phyloP scores from a whole-genome alignment of 139 green algal genomes.

The Penium margaritaceum region DNA sequence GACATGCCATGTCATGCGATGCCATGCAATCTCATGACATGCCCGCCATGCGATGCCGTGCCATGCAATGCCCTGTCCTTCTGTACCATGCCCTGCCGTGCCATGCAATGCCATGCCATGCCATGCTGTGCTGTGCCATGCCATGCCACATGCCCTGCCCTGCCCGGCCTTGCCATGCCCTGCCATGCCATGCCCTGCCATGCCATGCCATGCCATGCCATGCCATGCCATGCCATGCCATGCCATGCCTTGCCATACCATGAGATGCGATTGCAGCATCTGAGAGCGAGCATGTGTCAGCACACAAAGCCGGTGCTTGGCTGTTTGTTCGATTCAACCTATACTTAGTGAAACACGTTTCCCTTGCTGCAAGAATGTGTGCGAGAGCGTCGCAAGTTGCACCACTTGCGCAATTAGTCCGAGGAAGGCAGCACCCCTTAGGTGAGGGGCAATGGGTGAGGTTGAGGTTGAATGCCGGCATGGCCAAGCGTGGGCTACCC shows the following conservation, averaged over 20 bases:
- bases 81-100: not conserved
- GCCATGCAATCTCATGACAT: not conserved
- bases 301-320: too few species aligned
- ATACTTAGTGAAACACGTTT: too few species aligned
- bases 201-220: conserved; percentile 7
- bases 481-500: too few species aligned
- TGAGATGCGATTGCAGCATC: too few species aligned
- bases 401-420: too few species aligned
- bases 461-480: too few species aligned
- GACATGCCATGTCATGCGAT: conserved; percentile 2
- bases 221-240: conserved; percentile 7
- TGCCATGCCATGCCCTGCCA: conserved; percentile 3
- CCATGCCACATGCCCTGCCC: conserved; percentile 1
- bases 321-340: too few species aligned
- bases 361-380: too few species aligned
- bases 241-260: conserved; percentile 1
- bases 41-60: not conserved
- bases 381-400: too few species aligned
- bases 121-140: conserved; percentile 1
- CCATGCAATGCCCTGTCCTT: not conserved
- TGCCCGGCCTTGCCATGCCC: not conserved
- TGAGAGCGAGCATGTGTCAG: too few species aligned
- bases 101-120: conserved; percentile 5
- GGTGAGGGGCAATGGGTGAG: too few species aligned
- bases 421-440: too few species aligned